A percentile compares a stretch with the other conserved stretches of the same genome.
Evolutionary conservation across 805 yeast genomes (phyloP).

Genomic region (Zygoascus tannicola): DNA sequence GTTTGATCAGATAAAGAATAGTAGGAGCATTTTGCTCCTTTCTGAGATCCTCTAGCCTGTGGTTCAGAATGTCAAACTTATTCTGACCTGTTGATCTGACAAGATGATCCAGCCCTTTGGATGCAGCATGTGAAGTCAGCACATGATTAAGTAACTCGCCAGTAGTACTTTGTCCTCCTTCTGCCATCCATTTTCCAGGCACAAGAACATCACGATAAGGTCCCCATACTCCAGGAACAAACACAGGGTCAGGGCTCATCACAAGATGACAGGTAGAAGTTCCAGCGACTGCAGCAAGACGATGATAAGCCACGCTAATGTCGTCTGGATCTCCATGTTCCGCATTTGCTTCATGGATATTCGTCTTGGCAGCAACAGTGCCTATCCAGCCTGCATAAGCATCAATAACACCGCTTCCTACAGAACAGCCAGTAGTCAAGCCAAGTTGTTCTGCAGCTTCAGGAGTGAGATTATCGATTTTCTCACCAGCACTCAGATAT

Average conservation of each 20-base stretch:
- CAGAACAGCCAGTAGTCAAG: conserved; percentile 65
- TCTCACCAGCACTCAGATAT: conserved; percentile 81
- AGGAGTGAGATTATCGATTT: conserved; percentile 61
- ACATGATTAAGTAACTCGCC: conserved; percentile 91
- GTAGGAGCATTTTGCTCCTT: conserved; percentile 51
- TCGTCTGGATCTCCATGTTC: conserved; percentile 29
- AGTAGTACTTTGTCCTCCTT: conserved; percentile 98
- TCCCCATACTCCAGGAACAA: conserved; percentile 98
- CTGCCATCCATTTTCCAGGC: conserved; percentile 89
- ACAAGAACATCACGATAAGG: conserved; percentile 92
- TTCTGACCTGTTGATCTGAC: conserved; percentile 57
- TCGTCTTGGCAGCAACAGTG: conserved; percentile 87
- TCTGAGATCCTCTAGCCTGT: conserved; percentile 58
- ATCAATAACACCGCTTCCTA: conserved; percentile 94
- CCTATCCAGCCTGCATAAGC: conserved; percentile 99
- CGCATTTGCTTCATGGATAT: conserved; percentile 30
- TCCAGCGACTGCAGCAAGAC: conserved; percentile 97
- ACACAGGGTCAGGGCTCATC: conserved; percentile 71
- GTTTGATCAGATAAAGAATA: conserved; percentile 71
- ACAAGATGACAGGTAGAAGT: conserved; percentile 96
- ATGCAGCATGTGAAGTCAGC: conserved; percentile 81
- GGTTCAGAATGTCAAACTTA: conserved; percentile 75
- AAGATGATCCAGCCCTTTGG: conserved; percentile 53
- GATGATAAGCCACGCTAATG: conserved; percentile 50
- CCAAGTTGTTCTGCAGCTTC: conserved; percentile 77